Evolutionary conservation across 1,284 basidiomycete genomes (phyloP), one percentile per base, ranked within the genome.

Genomic region (Puccinia novopanici): DNA sequence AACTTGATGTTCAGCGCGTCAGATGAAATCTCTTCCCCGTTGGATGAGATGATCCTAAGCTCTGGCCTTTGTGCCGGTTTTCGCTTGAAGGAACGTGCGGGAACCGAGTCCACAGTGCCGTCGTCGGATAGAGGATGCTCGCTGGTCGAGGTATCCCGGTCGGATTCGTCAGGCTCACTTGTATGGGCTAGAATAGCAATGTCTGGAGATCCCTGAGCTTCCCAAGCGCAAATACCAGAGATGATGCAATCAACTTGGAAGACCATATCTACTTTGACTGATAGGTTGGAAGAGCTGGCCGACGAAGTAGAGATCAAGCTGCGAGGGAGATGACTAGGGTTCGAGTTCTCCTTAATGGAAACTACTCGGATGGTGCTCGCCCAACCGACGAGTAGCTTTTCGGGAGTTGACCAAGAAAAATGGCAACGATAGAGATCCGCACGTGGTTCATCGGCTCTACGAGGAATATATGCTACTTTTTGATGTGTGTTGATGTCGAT

Each of bases 231-330:
- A 73, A 99, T 91, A 27, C 95, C 95, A 0, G 94, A 90, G 40
- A 98, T 91, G 93, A 98, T 95, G 85, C 93, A 95, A 86, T 99
- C 97, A 55, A 98, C 89, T 84, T 96, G 92, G 85, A 98, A 94
- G 59, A 95, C 92, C 2, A 92, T 92, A 0, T 92, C 93, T 82
- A 98, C 92, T 85, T 98, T 93, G 92, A 65, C 82, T 84, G 48
- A 84, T 82, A 57, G 82, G 77, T 19, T 79, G 67, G 40, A 80
- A n/a, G 22, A 81, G 65, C 30, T 68, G 0, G 68, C n/a, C 40
- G 68, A 48, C 9, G 77, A 50, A 22, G 40, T 63, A 30, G 67
- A 24, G 27, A 70, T 70, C 17, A 72, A 55, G 24, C 67, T 37
- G 19, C 45, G 71, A 80, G 55, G 45, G 30, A 52, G 52, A 54